Conservation (phyloP, 140 eudicot species). For the Stevia rebaudiana region DNA sequence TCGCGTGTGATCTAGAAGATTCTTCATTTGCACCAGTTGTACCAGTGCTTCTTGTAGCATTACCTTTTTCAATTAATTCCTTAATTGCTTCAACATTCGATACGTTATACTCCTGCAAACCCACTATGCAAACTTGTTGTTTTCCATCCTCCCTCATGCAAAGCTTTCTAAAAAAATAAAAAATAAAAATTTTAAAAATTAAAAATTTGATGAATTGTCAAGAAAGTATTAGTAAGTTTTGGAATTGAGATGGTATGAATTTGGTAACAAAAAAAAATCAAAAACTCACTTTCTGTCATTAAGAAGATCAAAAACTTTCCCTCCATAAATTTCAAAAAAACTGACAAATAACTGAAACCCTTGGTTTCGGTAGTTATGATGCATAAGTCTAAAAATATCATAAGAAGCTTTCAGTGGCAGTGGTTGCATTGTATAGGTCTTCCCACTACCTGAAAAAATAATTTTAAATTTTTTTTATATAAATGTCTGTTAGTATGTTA, state of each 20-base stretch:
- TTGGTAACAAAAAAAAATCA: neutral
- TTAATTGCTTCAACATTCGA: conserved; percentile 49
- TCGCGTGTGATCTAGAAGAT: conserved; percentile 79
- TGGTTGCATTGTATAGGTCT: conserved; percentile 79
- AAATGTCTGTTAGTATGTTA: neutral
- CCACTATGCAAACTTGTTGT: conserved; percentile 81
- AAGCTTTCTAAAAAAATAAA: conserved; percentile 42
- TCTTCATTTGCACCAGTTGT: conserved; percentile 87
- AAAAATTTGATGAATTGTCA: neutral
- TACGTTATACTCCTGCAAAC: conserved; percentile 62
- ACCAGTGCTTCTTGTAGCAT: conserved; percentile 72
- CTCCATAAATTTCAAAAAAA: conserved; percentile 79
- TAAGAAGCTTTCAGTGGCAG: conserved; percentile 67
- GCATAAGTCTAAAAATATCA: conserved; percentile 55
- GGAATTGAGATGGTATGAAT: neutral
- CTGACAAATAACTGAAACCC: conserved; percentile 64
- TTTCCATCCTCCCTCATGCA: conserved; percentile 84
- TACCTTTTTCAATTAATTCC: conserved; percentile 65
- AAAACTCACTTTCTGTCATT: conserved; percentile 67
- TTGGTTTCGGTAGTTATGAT: conserved; percentile 48
- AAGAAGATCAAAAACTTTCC: conserved; percentile 71
- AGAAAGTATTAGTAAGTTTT: neutral
- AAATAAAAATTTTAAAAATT: too few relatives aligned
- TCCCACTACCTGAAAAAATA: conserved; percentile 58
- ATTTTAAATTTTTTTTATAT: neutral